Percentiles rank a stretch among this genome's conserved stretches.
Evolutionary conservation across 2,329 filamentous ascomycete genomes (phyloP).

Genomic region (Verticillium dahliae): DNA sequence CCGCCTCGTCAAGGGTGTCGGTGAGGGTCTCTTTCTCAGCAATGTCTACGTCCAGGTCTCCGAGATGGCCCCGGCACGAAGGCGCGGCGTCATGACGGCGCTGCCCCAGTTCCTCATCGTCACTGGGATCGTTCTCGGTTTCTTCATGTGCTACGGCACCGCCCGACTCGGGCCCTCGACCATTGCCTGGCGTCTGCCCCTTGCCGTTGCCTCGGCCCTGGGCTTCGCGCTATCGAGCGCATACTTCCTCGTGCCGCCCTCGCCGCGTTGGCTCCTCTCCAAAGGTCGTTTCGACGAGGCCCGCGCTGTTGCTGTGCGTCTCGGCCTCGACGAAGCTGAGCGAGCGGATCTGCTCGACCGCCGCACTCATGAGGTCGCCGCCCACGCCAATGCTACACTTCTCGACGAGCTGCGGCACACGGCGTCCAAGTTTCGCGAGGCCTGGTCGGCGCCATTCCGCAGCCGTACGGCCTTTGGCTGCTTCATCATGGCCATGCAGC

Average conservation of each 20-base stretch:
- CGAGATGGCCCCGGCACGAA: conserved; percentile 49
- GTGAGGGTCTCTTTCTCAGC: conserved; percentile 52
- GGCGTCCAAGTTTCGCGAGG: conserved; percentile 7
- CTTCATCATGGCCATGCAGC: conserved; percentile 53
- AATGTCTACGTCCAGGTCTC: conserved; percentile 53
- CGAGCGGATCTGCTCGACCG: conserved; percentile 32
- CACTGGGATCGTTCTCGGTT: conserved; percentile 44
- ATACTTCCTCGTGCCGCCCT: conserved; percentile 42
- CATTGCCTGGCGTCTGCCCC: conserved; percentile 51
- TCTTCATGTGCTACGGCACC: conserved; percentile 55
- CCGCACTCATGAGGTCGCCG: conserved; percentile 15
- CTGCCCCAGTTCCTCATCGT: conserved; percentile 46
- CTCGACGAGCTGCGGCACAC: conserved; percentile 25
- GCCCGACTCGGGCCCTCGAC: conserved; percentile 30
- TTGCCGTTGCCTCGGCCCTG: conserved; percentile 29
- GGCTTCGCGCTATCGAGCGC: conserved; percentile 23
- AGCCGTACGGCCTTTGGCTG: conserved; percentile 42
- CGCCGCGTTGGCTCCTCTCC: conserved; percentile 49
- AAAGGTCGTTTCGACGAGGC: conserved; percentile 41
- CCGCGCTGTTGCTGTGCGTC: conserved; percentile 30
- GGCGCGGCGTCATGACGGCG: conserved; percentile 43
- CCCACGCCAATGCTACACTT: conserved; percentile 23
- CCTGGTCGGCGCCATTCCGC: conserved; percentile 22
- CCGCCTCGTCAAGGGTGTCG: conserved; percentile 48
- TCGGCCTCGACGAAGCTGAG: conserved; percentile 37